These are phyloP conservation scores for Mycena olivaceomarginata DNA, from an alignment of 768 basidiomycete genomes.

Conservation along the genomic window DNA sequence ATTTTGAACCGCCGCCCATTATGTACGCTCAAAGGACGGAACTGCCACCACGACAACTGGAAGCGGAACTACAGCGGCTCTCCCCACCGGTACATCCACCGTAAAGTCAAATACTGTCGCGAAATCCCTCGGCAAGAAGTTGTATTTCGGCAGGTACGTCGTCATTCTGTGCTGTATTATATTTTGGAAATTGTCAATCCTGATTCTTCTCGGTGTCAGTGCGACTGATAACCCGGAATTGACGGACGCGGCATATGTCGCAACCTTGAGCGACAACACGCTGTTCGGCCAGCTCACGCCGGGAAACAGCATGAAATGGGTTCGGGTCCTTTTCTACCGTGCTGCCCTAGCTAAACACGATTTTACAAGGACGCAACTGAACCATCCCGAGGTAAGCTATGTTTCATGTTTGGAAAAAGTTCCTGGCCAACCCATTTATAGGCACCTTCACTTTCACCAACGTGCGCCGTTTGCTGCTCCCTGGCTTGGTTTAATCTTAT, in stretches of 20 bases:
- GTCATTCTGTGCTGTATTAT: neutral
- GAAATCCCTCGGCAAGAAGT: constrained; percentile 59
- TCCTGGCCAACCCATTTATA: neutral
- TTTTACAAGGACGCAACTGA: constrained; percentile 69
- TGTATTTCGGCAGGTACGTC: constrained; percentile 64
- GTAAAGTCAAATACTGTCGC: constrained; percentile 59
- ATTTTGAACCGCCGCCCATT: neutral
- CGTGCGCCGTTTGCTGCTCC: constrained; percentile 37
- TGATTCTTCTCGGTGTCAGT: neutral
- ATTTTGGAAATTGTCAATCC: neutral
- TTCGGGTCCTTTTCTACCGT: constrained; percentile 40
- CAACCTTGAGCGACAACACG: constrained; percentile 57
- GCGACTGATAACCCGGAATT: constrained; percentile 70
- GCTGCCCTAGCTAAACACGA: neutral
- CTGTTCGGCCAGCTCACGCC: constrained; percentile 67
- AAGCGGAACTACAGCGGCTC: constrained; percentile 27
- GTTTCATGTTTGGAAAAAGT: constrained; percentile 40
- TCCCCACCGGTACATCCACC: constrained; percentile 48
- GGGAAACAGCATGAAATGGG: constrained; percentile 75
- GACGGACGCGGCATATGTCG: constrained; percentile 59
- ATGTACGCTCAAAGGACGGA: neutral
- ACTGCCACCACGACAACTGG: constrained; percentile 22
- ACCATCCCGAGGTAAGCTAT: constrained; percentile 63
- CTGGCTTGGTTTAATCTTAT: neutral
- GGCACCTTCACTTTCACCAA: constrained; percentile 64